Base-by-base conservation (phyloP, 129 eudicot genomes). In the Logfia minima region DNA sequence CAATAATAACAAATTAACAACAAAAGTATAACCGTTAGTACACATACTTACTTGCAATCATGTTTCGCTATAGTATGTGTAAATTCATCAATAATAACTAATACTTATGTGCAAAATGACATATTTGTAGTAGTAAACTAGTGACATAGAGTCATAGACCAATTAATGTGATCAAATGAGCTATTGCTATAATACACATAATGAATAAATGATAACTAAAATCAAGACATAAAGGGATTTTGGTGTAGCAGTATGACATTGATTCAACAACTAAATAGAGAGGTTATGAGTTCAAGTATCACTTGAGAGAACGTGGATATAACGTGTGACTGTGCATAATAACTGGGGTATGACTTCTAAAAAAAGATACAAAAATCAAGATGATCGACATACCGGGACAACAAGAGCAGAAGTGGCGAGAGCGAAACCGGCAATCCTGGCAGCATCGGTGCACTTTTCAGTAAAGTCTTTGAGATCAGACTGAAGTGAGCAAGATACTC, bases 361-460 rank as follows among this genome's bases (percentile, higher is more conserved):
- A 5, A 5, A 35, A 1, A 35, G 2, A 35, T 35, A 35, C 6
- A 35, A 72, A 8, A 52, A 72, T 62, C 10, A 17, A 11, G 66
- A 29, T 16, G 66, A 68, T 1, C 55, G 8, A 77, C 79, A 6
- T 90, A 93, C 98, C 80, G 98, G 86, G 82, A 87, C 95, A 34
- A 88, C 80, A 68, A 93, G 96, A 17, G 98, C 96, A 24, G 96
- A 92, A 56, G 98, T 87, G 58, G 98, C 98, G 37, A 93, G 98
- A 65, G 96, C 96, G 59, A 93, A 88, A 32, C 95, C 98, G 29
- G 96, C 96, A 63, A 90, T 77, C 87, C 90, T 93, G 82, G 98
- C 96, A 61, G 90, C 96, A 74, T 93, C 95, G 18, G 92, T 85
- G 75, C 85, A 90, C 77, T 90, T 93, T 19, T 85, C 82, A 66